Percentiles rank a stretch among this genome's conserved stretches.
Evolutionary conservation across 345 rosid species (phyloP).

Genomic region (Arabis alpina): DNA sequence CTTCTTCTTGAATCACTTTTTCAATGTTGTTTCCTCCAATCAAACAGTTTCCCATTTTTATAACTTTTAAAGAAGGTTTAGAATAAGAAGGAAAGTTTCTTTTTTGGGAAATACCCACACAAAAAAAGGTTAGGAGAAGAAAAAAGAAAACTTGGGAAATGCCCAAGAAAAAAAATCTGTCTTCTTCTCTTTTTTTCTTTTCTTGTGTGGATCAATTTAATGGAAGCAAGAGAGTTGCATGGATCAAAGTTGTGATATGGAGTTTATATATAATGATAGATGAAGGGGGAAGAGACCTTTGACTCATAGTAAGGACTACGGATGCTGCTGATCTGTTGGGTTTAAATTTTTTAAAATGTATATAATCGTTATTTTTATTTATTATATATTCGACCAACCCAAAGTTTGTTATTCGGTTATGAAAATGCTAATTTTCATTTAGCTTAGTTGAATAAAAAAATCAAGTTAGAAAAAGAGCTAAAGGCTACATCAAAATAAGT

Average conservation of each 20-base stretch:
- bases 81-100: background rate
- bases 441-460: background rate
- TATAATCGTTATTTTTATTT: constrained; percentile 19
- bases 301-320: constrained; percentile 23
- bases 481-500: background rate
- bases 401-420: constrained; percentile 32
- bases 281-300: constrained; percentile 2
- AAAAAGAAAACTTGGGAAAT: constrained; percentile 44
- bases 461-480: background rate
- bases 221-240: constrained; percentile 33
- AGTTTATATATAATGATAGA: constrained; percentile 37
- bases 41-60: constrained; percentile 47
- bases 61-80: background rate
- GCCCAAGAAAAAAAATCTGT: constrained; percentile 43
- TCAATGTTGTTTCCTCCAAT: constrained; percentile 33
- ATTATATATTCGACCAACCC: constrained; percentile 30
- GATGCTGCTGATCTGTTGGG: constrained; percentile 43
- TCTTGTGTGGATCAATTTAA: constrained; percentile 26
- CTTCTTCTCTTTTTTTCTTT: constrained; percentile 31
- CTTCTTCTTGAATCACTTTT: constrained; percentile 31
- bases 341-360: background rate
- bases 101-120: constrained; percentile 27
- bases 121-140: constrained; percentile 23
- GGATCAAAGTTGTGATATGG: constrained; percentile 28
- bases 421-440: background rate